Evolutionary conservation across 495 filamentous ascomycete species (phyloP).

Genomic region (Cladorrhinum samala): DNA sequence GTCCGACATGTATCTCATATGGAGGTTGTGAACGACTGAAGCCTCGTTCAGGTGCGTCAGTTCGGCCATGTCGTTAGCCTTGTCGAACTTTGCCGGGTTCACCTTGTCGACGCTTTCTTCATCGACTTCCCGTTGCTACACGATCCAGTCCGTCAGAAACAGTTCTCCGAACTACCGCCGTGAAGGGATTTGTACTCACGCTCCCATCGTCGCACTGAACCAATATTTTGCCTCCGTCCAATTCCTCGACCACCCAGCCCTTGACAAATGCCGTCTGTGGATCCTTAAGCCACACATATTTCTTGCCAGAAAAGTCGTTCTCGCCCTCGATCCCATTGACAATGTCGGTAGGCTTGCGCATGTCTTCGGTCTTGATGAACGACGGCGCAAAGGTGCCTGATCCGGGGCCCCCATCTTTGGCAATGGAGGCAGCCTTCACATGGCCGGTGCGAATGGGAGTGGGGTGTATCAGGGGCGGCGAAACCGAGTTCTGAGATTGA

Average conservation of each 20-base stretch:
- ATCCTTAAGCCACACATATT: conserved; percentile 96
- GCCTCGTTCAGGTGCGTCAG: conserved; percentile 96
- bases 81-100: conserved; percentile 99
- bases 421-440: background rate
- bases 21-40: conserved; percentile 94
- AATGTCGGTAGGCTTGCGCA: conserved; percentile 57
- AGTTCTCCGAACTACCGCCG: too few relatives aligned
- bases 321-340: conserved; percentile 82
- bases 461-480: conserved; percentile 24
- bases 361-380: conserved; percentile 83
- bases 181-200: conserved; percentile 49
- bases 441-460: conserved; percentile 19
- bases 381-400: conserved; percentile 86
- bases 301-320: conserved; percentile 97
- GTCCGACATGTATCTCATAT: conserved; percentile 88
- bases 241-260: conserved; percentile 83
- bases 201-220: conserved; percentile 94
- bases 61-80: conserved; percentile 98
- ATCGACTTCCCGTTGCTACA: conserved; percentile 78
- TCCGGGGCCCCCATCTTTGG: conserved; percentile 51
- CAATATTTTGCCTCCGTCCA: conserved; percentile 57
- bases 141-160: too few relatives aligned
- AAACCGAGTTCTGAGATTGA: conserved; percentile 37
- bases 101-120: conserved; percentile 90
- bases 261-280: conserved; percentile 80